These are phyloP conservation scores for Pleurotus platypus DNA, from an alignment of 768 basidiomycete genomes.

Conservation along the genomic window DNA sequence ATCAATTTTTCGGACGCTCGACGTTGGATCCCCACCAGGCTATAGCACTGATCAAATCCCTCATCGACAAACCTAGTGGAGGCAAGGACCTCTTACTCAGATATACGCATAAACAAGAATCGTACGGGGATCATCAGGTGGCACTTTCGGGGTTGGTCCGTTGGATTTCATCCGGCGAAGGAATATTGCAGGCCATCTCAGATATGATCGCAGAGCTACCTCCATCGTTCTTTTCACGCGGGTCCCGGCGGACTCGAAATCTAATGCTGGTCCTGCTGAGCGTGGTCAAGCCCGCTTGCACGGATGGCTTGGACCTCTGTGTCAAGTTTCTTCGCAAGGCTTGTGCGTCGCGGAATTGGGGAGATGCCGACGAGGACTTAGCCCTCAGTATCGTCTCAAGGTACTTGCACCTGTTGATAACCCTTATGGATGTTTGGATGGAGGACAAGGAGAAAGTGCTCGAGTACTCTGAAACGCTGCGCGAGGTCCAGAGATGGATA, in stretches of 20 bases:
- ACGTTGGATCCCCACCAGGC: conserved; percentile 1
- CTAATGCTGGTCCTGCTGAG: conserved; percentile 2
- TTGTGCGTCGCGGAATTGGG: neutral
- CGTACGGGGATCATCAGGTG: neutral
- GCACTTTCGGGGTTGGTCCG: neutral
- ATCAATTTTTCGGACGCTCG: neutral
- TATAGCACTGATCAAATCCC: neutral
- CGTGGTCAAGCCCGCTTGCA: neutral
- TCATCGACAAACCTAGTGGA: neutral
- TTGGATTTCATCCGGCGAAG: neutral
- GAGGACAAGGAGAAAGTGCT: neutral
- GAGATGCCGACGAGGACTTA: neutral
- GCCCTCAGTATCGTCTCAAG: neutral
- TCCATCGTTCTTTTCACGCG: neutral
- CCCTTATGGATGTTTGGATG: neutral
- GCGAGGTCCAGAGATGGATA: neutral
- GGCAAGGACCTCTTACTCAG: neutral
- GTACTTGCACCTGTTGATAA: neutral
- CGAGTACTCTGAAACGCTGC: neutral
- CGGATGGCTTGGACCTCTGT: neutral
- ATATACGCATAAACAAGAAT: neutral
- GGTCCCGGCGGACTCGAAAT: neutral
- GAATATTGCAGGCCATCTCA: neutral
- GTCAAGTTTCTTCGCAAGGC: neutral
- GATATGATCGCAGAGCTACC: neutral